Evolutionary conservation across 2,329 filamentous ascomycete genomes (phyloP), one percentile per base, ranked within the genome.

Genomic region (Graphilbum ipis-grandicollis): DNA sequence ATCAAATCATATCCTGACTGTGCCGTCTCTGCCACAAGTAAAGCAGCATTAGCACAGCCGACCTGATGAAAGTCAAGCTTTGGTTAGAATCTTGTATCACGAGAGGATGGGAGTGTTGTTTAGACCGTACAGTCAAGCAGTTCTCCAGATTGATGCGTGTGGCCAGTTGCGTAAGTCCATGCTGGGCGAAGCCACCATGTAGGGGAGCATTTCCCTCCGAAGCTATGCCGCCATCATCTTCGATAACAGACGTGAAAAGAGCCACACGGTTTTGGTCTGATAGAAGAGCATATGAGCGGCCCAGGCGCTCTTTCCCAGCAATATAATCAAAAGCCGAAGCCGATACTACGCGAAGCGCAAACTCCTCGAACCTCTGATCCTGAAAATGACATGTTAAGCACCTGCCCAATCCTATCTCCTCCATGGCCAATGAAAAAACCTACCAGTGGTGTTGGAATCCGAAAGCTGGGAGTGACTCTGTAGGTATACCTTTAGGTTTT

Each of bases 41-140:
- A 57, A 3, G 96, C 59, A 19, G 86, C 86, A n/a, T 86, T 84
- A 19, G 79, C 80, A 55, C 90, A 96, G 3, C 83, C 81, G 34
- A 93, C 62, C 60, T 75, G 30, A 33, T 23, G n/a, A n/a, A n/a
- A 14, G 17, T 37, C 13, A 41, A 25, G 12, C 8, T 21, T 19
- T 29, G 22, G 26, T 28, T 28, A 28, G 9, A 12, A 12, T 8
- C 12, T 33, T 25, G 13, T 4, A 21, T 21, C 13, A 9, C 13
- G n/a, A 15, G 5, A 14, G 4, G n/a, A n/a, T 4, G 19, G 13
- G n/a, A 6, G 19, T 5, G 12, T 28, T n/a, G n/a, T n/a, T n/a
- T n/a, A 18, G 12, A 34, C 19, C 59, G 46, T 51, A 81, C 77
- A 3, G 84, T 82, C 12, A 80, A 52, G 6, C 56, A 61, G 47